A percentile compares a stretch with the other conserved stretches of the same genome.
Conservation (phyloP, 2,329 filamentous ascomycete genomes). For the Talaromyces islandicus region DNA sequence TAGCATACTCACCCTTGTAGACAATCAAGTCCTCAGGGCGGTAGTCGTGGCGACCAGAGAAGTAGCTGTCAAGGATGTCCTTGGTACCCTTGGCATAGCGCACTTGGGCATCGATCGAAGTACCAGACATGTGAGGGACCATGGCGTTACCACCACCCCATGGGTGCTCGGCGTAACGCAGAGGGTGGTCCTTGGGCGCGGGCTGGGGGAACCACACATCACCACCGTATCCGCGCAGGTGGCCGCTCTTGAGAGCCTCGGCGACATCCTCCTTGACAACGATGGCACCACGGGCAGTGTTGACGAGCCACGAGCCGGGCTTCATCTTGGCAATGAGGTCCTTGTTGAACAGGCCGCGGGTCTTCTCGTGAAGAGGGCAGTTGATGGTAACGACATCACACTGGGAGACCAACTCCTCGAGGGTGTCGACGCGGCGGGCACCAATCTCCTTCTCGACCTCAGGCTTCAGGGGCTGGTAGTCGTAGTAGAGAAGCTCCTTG, state of each 20-base stretch:
- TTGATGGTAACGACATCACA: conserved; percentile 99
- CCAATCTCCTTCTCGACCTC: conserved; percentile 95
- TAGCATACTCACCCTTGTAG: conserved; percentile 83
- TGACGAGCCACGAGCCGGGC: conserved; percentile 93
- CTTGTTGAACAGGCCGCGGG: conserved; percentile 95
- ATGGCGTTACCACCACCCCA: conserved; percentile 97
- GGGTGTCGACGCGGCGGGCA: conserved; percentile 75
- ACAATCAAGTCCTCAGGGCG: conserved; percentile 86
- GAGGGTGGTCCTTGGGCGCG: conserved; percentile 83
- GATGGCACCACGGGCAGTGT: conserved; percentile 97
- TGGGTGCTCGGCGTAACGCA: conserved; percentile 88
- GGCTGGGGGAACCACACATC: conserved; percentile 90
- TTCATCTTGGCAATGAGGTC: conserved; percentile 99
- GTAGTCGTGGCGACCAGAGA: conserved; percentile 83
- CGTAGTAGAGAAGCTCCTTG: conserved; percentile 99
- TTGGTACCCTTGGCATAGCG: conserved; percentile 84
- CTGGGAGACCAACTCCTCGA: conserved; percentile 91
- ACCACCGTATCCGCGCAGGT: conserved; percentile 51
- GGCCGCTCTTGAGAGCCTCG: conserved; percentile 82
- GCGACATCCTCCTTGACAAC: conserved; percentile 99
- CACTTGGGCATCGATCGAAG: conserved; percentile 95
- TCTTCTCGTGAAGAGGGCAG: conserved; percentile 98
- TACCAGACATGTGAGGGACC: conserved; percentile 98
- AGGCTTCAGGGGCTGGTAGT: conserved; percentile 88
- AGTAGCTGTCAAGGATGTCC: conserved; percentile 86